These are phyloP conservation scores for Wickerhamomyces sp. DNA, from an alignment of 1,139 yeast species.

Conservation along the genomic window DNA sequence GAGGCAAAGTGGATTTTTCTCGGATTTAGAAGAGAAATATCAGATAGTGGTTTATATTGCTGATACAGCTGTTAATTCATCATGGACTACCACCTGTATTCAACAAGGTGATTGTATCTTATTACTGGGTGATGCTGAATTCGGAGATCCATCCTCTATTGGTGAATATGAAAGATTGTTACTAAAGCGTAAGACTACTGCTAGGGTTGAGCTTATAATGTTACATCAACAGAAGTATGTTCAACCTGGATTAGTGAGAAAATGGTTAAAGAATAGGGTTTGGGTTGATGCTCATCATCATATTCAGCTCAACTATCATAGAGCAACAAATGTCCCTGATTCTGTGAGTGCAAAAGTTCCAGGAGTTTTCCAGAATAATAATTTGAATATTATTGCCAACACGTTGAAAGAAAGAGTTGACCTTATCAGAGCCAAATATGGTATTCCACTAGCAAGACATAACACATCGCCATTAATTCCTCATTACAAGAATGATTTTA, in stretches of 20 bases:
- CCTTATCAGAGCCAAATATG: constrained; percentile 25
- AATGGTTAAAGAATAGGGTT: constrained; percentile 77
- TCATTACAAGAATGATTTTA: constrained; percentile 80
- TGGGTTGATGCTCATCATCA: constrained; percentile 97
- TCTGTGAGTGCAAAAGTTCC: neutral
- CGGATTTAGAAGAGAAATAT: constrained; percentile 85
- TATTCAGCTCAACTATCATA: constrained; percentile 43
- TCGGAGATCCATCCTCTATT: constrained; percentile 54
- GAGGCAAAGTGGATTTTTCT: constrained; percentile 83
- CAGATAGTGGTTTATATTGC: constrained; percentile 86
- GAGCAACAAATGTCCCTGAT: constrained; percentile 19
- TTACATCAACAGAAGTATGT: constrained; percentile 82
- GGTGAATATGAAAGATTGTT: constrained; percentile 85
- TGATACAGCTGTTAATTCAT: constrained; percentile 76
- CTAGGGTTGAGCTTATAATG: constrained; percentile 81
- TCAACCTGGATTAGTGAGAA: constrained; percentile 76
- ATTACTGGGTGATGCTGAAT: constrained; percentile 59
- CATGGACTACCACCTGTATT: constrained; percentile 91
- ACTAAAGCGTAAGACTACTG: constrained; percentile 74
- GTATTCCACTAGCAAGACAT: constrained; percentile 19
- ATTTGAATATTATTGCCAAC: constrained; percentile 25
- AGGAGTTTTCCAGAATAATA: constrained; percentile 2
- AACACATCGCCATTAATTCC: constrained; percentile 42
- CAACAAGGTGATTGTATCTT: constrained; percentile 91
- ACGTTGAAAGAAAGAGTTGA: constrained; percentile 29